phyloP scores from a whole-genome alignment of 2,329 filamentous ascomycete genomes.

The Xylaria sp. region DNA sequence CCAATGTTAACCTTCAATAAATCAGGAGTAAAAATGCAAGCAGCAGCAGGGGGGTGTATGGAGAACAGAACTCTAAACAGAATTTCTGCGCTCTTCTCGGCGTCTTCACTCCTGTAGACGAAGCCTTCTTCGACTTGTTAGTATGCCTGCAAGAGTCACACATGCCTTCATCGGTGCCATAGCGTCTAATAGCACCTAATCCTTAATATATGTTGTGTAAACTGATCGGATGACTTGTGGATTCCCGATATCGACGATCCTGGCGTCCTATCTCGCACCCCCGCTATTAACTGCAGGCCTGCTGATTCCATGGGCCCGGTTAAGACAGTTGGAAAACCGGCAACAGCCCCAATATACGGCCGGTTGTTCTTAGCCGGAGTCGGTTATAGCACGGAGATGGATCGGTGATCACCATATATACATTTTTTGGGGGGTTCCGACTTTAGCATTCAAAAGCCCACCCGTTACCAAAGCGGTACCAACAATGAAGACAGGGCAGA shows the following conservation, averaged over 20 bases:
- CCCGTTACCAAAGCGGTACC: not conserved
- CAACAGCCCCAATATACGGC: not conserved
- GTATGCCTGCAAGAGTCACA: not conserved
- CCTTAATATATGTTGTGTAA: not conserved
- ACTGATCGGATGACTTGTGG: not conserved
- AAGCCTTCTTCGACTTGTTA: constrained; percentile 10
- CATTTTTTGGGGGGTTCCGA: not conserved
- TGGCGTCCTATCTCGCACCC: not conserved
- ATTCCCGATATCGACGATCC: constrained; percentile 4
- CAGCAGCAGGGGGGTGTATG: not conserved
- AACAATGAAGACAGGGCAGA: not conserved
- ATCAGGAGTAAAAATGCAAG: not conserved
- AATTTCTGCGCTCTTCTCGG: constrained; percentile 2
- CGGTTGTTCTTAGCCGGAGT: constrained; percentile 20
- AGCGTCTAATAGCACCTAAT: not conserved
- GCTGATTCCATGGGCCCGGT: not conserved
- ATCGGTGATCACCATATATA: not conserved
- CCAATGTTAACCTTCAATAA: not conserved
- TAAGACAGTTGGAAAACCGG: not conserved
- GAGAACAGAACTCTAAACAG: not conserved
- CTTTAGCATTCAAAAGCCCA: not conserved
- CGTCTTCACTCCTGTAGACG: not conserved
- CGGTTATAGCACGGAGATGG: constrained; percentile 33
- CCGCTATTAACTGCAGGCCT: not conserved
- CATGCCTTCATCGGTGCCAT: not conserved